Percentiles rank a stretch among this genome's conserved stretches.
phyloP scores from a whole-genome alignment of 2,329 filamentous ascomycete species.

The Colletotrichum karsti region DNA sequence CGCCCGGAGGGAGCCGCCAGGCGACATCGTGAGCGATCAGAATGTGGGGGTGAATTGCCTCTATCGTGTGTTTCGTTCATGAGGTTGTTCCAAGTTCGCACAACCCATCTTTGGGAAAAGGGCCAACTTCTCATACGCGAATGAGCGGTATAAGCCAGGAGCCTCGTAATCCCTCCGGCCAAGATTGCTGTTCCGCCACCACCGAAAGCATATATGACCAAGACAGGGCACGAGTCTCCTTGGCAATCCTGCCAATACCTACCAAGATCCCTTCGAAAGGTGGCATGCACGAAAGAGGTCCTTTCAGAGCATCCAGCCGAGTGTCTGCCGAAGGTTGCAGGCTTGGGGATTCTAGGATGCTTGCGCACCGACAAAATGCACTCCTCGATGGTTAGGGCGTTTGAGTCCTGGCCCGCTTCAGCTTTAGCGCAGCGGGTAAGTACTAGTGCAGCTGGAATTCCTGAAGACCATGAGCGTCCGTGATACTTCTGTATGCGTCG shows the following conservation, averaged over 20 bases:
- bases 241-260: conserved; percentile 28
- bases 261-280: background rate
- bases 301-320: background rate
- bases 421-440: background rate
- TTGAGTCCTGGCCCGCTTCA: conserved; percentile 10
- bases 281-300: background rate
- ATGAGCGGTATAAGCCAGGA: background rate
- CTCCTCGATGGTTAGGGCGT: conserved; percentile 29
- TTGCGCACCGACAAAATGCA: conserved; percentile 27
- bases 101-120: background rate
- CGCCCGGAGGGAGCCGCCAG: conserved; percentile 26
- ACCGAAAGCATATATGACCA: background rate
- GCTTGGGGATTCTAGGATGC: conserved; percentile 28
- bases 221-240: conserved; percentile 23
- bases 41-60: conserved; percentile 31
- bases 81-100: conserved; percentile 29
- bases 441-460: conserved; percentile 3
- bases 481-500: background rate
- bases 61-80: conserved; percentile 35
- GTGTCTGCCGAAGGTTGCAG: conserved; percentile 18
- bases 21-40: conserved; percentile 30
- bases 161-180: background rate
- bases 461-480: background rate
- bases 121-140: background rate
- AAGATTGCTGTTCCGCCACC: background rate